A percentile compares a stretch with the other conserved stretches of the same genome.
phyloP scores from a whole-genome alignment of 257 asterid species.

The Solanum sitiens region DNA sequence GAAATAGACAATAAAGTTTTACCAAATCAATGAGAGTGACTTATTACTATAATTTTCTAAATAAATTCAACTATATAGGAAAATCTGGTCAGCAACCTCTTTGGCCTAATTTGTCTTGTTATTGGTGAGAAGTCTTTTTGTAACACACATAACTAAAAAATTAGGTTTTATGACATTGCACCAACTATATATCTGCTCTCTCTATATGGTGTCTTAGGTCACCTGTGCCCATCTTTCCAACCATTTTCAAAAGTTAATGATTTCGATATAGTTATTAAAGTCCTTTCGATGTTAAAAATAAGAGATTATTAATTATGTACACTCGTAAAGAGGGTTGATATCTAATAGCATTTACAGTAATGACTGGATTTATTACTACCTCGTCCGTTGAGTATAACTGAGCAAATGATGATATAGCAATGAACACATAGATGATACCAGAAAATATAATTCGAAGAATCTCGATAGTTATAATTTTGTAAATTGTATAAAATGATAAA shows the following conservation, averaged over 20 bases:
- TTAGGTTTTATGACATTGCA: conserved; percentile 17
- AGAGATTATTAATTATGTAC: background rate
- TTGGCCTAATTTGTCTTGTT: background rate
- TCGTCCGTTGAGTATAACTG: background rate
- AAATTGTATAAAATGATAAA: background rate
- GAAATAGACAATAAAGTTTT: background rate
- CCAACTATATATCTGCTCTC: conserved; percentile 15
- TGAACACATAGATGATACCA: too few species aligned
- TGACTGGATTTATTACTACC: background rate
- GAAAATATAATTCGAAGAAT: too few species aligned
- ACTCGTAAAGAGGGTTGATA: too few species aligned
- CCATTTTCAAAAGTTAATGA: conserved; percentile 4
- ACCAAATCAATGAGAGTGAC: background rate
- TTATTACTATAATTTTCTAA: background rate
- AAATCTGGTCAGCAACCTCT: background rate
- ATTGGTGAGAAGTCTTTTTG: background rate
- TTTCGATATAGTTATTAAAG: too few species aligned
- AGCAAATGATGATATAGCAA: background rate
- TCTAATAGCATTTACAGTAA: too few species aligned
- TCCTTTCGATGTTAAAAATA: too few species aligned
- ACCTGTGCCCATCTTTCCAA: conserved; percentile 16
- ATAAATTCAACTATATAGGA: background rate
- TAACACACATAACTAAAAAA: background rate
- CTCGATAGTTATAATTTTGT: background rate
- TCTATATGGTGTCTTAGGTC: conserved; percentile 6